Evolutionary conservation across 257 asterid species (phyloP).

Genomic region (Petunia secreta): DNA sequence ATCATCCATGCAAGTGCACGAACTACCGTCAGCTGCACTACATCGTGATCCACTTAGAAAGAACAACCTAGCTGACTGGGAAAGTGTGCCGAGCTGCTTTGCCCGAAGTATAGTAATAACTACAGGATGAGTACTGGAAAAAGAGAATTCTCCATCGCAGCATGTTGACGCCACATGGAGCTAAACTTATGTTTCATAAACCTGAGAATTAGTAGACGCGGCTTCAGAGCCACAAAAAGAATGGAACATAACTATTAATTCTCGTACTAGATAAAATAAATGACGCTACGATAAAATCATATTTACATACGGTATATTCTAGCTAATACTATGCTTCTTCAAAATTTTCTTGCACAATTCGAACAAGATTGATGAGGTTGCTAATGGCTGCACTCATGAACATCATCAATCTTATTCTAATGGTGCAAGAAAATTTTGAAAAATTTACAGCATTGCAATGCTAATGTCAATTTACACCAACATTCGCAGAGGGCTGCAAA

Average conservation of each 20-base stretch:
- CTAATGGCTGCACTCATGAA: too few species aligned
- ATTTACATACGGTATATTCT: too few species aligned
- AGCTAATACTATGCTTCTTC: too few species aligned
- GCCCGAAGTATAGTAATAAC: constrained; percentile 67
- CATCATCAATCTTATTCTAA: too few species aligned
- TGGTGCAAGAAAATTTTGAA: too few species aligned
- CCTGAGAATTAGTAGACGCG: constrained; percentile 35
- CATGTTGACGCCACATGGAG: neutral
- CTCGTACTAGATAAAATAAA: too few species aligned
- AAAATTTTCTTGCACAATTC: too few species aligned
- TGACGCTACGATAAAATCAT: too few species aligned
- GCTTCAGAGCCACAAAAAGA: constrained; percentile 40
- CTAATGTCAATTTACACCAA: too few species aligned
- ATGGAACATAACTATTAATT: constrained; percentile 17
- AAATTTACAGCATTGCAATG: too few species aligned
- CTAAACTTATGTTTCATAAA: neutral
- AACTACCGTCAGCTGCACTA: constrained; percentile 73
- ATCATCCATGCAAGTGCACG: constrained; percentile 83
- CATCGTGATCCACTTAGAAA: constrained; percentile 78
- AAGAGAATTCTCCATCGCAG: neutral
- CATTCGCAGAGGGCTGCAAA: too few species aligned
- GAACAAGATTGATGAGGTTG: too few species aligned
- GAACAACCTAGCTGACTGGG: constrained; percentile 85
- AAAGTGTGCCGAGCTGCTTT: constrained; percentile 80
- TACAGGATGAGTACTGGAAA: neutral